phyloP scores from a whole-genome alignment of 306 rosid genomes.

The Citrullus amarus region DNA sequence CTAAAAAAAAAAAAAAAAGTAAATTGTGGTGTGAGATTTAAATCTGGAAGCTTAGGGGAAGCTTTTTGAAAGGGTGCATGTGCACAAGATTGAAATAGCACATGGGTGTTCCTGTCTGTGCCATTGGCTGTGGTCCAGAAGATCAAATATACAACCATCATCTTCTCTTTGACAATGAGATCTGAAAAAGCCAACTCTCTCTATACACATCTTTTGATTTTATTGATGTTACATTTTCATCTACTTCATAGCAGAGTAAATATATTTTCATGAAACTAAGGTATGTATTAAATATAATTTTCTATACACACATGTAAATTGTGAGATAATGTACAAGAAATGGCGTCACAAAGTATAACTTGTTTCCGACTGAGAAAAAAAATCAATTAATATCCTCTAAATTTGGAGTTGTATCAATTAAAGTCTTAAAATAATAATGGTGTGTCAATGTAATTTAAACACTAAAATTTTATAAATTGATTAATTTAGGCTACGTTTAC shows the following conservation, averaged over 20 bases:
- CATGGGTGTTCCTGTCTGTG: conserved; percentile 5
- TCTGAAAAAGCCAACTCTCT: neutral
- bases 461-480: no score
- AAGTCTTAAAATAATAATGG: no score
- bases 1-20: neutral
- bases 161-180: neutral
- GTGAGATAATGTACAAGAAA: no score
- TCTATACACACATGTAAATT: neutral
- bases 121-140: neutral
- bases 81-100: conserved; percentile 3
- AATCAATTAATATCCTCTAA: no score
- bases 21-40: neutral
- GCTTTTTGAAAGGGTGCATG: neutral
- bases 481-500: no score
- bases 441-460: no score
- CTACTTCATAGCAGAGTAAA: neutral
- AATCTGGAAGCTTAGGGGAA: neutral
- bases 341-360: no score
- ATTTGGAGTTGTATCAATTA: no score
- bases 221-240: neutral
- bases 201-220: neutral
- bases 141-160: neutral
- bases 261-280: neutral
- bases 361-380: no score
- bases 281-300: neutral